Evolutionary conservation across 2,329 filamentous ascomycete species (phyloP).

Genomic region (Fusarium metavorans): DNA sequence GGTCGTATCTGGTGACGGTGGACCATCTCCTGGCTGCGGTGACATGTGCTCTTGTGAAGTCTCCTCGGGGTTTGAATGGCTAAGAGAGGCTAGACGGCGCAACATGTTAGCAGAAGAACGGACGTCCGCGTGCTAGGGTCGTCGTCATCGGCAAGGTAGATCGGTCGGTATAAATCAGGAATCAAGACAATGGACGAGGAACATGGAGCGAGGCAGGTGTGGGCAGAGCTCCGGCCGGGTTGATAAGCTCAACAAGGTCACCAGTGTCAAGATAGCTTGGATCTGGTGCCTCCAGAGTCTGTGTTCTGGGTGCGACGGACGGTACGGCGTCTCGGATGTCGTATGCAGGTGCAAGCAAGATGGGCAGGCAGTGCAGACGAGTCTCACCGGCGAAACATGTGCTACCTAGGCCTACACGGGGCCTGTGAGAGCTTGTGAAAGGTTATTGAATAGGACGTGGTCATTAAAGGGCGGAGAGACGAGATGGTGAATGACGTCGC

Average conservation of each 20-base stretch:
- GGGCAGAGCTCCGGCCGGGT: constrained; percentile 8
- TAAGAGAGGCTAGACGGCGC: constrained; percentile 46
- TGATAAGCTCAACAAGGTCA: constrained; percentile 12
- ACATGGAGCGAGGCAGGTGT: constrained; percentile 19
- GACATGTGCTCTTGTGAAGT: constrained; percentile 66
- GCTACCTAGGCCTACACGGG: constrained; percentile 40
- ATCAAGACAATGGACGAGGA: constrained; percentile 16
- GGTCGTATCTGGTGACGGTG: constrained; percentile 66
- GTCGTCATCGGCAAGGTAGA: constrained; percentile 43
- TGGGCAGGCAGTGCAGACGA: constrained; percentile 38
- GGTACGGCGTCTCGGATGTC: constrained; percentile 34
- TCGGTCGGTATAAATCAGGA: constrained; percentile 32
- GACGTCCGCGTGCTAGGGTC: constrained; percentile 32
- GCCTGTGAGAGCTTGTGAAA: constrained; percentile 24
- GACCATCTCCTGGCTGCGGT: constrained; percentile 68
- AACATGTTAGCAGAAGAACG: constrained; percentile 46
- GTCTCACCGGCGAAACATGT: constrained; percentile 48
- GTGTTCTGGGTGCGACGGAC: constrained; percentile 39
- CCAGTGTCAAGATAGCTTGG: constrained; percentile 17
- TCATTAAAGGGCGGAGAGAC: constrained; percentile 38
- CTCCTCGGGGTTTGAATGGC: constrained; percentile 39
- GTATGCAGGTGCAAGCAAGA: constrained; percentile 36
- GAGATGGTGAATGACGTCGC: constrained; percentile 18
- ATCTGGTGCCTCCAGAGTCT: constrained; percentile 15
- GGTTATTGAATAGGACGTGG: constrained; percentile 15